These are phyloP conservation scores for Penicillium paradoxum DNA, from an alignment of 495 filamentous ascomycete species.

Conservation along the genomic window DNA sequence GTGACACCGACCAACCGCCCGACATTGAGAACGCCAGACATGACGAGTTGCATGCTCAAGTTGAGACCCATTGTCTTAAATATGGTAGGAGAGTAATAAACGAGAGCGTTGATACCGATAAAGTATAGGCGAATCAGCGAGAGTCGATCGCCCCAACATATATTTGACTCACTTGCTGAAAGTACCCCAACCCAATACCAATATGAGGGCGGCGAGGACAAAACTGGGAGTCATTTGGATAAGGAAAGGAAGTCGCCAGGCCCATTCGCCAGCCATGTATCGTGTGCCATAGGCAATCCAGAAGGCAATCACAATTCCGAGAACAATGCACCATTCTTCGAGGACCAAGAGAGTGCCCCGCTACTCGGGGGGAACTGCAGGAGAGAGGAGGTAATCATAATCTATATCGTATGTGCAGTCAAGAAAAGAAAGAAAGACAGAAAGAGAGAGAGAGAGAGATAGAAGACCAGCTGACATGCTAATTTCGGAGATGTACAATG, in stretches of 20 bases:
- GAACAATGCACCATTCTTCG: constrained; percentile 52
- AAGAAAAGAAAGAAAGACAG: not conserved
- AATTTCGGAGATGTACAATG: constrained; percentile 55
- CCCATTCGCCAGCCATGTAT: constrained; percentile 48
- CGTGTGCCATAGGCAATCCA: constrained; percentile 55
- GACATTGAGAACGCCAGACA: constrained; percentile 56
- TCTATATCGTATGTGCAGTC: not conserved
- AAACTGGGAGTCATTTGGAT: constrained; percentile 48
- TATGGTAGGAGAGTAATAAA: constrained; percentile 55
- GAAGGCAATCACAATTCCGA: constrained; percentile 53
- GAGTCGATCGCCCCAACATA: not conserved
- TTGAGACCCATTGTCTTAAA: constrained; percentile 56
- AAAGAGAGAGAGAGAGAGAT: not conserved
- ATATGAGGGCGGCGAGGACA: constrained; percentile 43
- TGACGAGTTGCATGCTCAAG: constrained; percentile 51
- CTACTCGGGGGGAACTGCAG: constrained; percentile 46
- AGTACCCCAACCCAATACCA: constrained; percentile 52
- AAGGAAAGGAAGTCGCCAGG: constrained; percentile 48
- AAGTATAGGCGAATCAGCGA: constrained; percentile 30
- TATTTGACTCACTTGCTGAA: constrained; percentile 39
- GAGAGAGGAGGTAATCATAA: not conserved
- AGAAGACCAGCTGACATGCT: constrained; percentile 20
- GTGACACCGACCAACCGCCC: constrained; percentile 47
- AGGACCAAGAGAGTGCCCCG: constrained; percentile 49
- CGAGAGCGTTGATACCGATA: constrained; percentile 46